Evolutionary conservation across 2,329 filamentous ascomycete genomes (phyloP), one percentile per base, ranked within the genome.

Genomic region (Pseudomassariella vexata): DNA sequence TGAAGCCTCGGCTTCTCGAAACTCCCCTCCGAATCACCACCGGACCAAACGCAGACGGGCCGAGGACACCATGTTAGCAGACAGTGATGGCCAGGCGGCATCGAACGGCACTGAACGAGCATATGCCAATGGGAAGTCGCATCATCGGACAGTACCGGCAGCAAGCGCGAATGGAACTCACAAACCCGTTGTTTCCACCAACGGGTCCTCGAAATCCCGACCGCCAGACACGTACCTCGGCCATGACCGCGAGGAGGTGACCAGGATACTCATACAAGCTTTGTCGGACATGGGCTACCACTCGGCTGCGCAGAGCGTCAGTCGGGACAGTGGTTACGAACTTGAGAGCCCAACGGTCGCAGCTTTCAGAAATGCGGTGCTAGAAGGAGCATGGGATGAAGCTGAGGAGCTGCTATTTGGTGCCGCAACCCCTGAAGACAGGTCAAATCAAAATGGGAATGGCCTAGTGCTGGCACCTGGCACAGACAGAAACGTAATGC

Each of bases 161-260:
- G 54, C 53, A 30, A 51, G 50, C 19, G 45, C 66, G 24, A 76
- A 76, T 48, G 70, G 71, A 24, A 56, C 61, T 17, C 56, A 64
- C 30, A 70, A 71, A 44, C 39, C 62, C 9, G 52, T 59, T 34
- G 55, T 59, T 35, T 53, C 66, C 14, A 54, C 68, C 30, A 84
- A 83, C 48, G 76, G 79, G 21, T 69, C 73, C 23, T 58, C 67
- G 9, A 55, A 48, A 38, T 28, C 43, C 45, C 35, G 57, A 49
- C 36, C 36, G 40, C 19, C 42, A 35, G 35, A 56, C 51, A 34
- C 40, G 7, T 96, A 94, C 56, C 82, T 79, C 51, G 89, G 88
- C 12, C 90, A 96, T 53, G 78, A 92, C 53, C 78, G 87, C 53
- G 88, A 95, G 65, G 90, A 98, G 63, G 82, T 96, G 26, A 94